Evolutionary conservation across 1,284 basidiomycete genomes (phyloP).

Genomic region (Laetiporus sulphureus): DNA sequence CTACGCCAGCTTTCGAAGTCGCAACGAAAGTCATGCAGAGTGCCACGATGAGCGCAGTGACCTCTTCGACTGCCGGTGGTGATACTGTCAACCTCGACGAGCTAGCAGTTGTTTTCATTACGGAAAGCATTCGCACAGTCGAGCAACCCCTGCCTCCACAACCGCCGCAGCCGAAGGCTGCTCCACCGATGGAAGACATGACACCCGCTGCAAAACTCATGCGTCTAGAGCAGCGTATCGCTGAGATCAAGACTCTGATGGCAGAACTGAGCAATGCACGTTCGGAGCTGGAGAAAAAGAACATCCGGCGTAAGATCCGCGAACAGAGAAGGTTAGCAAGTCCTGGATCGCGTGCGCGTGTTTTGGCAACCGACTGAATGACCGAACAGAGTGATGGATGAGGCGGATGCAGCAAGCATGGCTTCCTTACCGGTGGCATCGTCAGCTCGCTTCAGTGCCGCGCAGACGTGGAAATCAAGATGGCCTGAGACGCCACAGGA

Average conservation of each 20-base stretch:
- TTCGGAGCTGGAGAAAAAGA: slow-evolving; percentile 58
- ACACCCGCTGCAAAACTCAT: slow-evolving; percentile 42
- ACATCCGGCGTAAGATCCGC: slow-evolving; percentile 48
- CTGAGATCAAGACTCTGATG: slow-evolving; percentile 66
- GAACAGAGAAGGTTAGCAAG: slow-evolving; percentile 30
- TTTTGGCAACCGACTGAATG: slow-evolving; percentile 9
- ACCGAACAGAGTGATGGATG: slow-evolving; percentile 19
- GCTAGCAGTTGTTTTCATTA: slow-evolving; percentile 13
- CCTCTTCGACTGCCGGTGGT: neutral
- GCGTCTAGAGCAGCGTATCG: slow-evolving; percentile 56
- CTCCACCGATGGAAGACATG: slow-evolving; percentile 12
- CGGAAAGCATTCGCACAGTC: slow-evolving; percentile 41
- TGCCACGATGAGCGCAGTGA: neutral
- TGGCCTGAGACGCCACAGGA: slow-evolving; percentile 39
- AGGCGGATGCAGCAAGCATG: slow-evolving; percentile 8
- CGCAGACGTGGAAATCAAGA: slow-evolving; percentile 10
- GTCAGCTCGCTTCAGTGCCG: slow-evolving; percentile 1
- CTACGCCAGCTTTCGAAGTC: neutral
- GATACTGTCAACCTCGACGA: slow-evolving; percentile 4
- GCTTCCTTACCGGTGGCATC: slow-evolving; percentile 4
- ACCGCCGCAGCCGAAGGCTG: neutral
- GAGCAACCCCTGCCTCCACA: neutral
- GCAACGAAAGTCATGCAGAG: neutral
- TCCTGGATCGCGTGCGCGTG: slow-evolving; percentile 1
- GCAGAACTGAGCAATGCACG: slow-evolving; percentile 44